phyloP scores from a whole-genome alignment of 2,329 filamentous ascomycete genomes.

The Fusarium sp. region DNA sequence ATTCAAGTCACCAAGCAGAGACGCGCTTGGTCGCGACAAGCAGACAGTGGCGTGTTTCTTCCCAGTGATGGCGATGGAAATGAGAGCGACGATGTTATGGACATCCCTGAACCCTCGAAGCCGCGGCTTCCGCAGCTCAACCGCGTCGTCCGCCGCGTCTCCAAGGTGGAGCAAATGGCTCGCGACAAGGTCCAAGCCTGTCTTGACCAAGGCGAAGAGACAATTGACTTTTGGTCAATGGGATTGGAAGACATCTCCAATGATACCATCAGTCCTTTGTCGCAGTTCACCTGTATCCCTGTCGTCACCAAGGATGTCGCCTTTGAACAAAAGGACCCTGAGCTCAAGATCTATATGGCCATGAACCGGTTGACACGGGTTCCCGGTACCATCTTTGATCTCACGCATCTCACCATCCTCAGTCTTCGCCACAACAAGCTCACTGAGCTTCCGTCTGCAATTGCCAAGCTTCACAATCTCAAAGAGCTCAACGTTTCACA shows the following conservation, averaged over 20 bases:
- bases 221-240: conserved; percentile 71
- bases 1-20: conserved; percentile 55
- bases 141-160: conserved; percentile 46
- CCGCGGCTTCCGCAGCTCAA: conserved; percentile 55
- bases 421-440: conserved; percentile 75
- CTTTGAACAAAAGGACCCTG: conserved; percentile 69
- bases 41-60: conserved; percentile 78
- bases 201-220: conserved; percentile 69
- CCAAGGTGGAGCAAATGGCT: conserved; percentile 58
- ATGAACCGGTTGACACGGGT: conserved; percentile 68
- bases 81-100: conserved; percentile 56
- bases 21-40: conserved; percentile 67
- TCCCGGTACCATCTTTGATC: conserved; percentile 70
- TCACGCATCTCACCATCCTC: conserved; percentile 72
- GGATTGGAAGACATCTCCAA: conserved; percentile 66
- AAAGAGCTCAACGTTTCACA: conserved; percentile 73
- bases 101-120: conserved; percentile 48
- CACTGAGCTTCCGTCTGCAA: conserved; percentile 68
- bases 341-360: conserved; percentile 71
- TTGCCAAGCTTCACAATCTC: conserved; percentile 69
- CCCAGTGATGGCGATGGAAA: conserved; percentile 64
- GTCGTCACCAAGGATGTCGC: conserved; percentile 66
- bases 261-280: conserved; percentile 67
- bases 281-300: conserved; percentile 65
- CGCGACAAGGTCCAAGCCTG: conserved; percentile 62